Base-by-base conservation (phyloP, 768 basidiomycete species). In the Zangia roseola region DNA sequence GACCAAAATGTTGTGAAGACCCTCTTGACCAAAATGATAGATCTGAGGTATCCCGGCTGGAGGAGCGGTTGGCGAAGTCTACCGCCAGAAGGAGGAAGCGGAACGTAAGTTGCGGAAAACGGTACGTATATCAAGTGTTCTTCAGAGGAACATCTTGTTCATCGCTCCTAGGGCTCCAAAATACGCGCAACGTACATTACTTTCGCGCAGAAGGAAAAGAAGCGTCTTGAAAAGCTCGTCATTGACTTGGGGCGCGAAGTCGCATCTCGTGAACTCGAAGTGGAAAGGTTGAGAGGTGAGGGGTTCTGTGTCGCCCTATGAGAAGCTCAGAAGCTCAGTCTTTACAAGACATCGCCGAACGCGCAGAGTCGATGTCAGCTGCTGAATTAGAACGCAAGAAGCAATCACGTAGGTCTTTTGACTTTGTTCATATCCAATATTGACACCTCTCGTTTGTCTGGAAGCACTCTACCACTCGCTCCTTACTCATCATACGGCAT, bases 131-230 rank as follows among this genome's bases (percentile, higher is more conserved):
- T 25, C 8, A 13, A 10, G 12, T 21, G 6, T 33, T n/a, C 13
- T 10, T 37, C 24, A 26, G 20, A 14, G 13, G 20, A 5, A 13
- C 21, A 24, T 28, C 31, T 19, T 37, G 16, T 26, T 54, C 40
- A 54, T 12, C 21, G 10, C 3, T 20, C 47, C 13, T 54, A 95
- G 90, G 95, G 94, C 28, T 77, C 91, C 10, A 97, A 97, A 75
- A 90, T 97, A 54, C 86, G 95, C 39, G 78, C 85, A 12, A 82
- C 86, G 0, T 99, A 97, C 61, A 87, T 97, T 56, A 73, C 82
- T 6, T 91, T 84, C 58, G 95, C 94, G 1, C 79, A 84, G 52
- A 91, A 88, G 69, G 97, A 98, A 77, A 89, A 89, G 78, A 83
- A 77, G 52, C 84, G 91, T 10, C 67, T 98, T 20, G 86, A 94